Conservation (phyloP, 1,284 basidiomycete genomes). For the Vanrija humicola region DNA sequence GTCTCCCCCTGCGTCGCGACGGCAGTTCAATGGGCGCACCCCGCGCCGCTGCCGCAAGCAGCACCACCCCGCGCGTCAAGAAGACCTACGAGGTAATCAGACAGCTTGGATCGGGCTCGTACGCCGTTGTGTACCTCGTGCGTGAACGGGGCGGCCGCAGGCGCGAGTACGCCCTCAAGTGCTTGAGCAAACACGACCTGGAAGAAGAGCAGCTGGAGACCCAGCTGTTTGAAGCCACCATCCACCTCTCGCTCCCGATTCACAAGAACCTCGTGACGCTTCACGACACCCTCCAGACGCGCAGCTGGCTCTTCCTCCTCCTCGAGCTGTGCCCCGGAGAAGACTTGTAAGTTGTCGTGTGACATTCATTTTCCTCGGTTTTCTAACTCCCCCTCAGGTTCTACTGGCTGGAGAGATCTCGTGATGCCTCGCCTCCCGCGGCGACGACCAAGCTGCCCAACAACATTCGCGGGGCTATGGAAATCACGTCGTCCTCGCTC, state of each 20-base stretch:
- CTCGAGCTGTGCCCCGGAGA: slow-evolving; percentile 94
- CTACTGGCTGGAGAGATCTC: slow-evolving; percentile 92
- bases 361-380: slow-evolving; percentile 9
- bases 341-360: slow-evolving; percentile 53
- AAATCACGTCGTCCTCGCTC: slow-evolving; percentile 44
- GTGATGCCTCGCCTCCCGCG: slow-evolving; percentile 68
- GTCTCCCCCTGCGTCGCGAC: slow-evolving; percentile 36
- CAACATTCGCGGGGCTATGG: slow-evolving; percentile 12
- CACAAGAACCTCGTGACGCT: slow-evolving; percentile 96
- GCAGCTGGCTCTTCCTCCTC: slow-evolving; percentile 72
- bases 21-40: slow-evolving; percentile 35
- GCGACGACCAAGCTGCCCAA: slow-evolving; percentile 52
- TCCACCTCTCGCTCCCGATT: slow-evolving; percentile 86
- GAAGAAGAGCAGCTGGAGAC: slow-evolving; percentile 77
- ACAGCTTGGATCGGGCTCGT: slow-evolving; percentile 79
- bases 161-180: slow-evolving; percentile 87
- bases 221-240: slow-evolving; percentile 87
- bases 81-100: slow-evolving; percentile 71
- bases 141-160: slow-evolving; percentile 79
- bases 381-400: slow-evolving; percentile 51
- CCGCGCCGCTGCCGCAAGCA: slow-evolving; percentile 8
- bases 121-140: slow-evolving; percentile 90
- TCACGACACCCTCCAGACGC: slow-evolving; percentile 79
- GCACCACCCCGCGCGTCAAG: slow-evolving; percentile 18
- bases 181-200: slow-evolving; percentile 87